Conservation (phyloP, 1,139 yeast genomes). For the Debaryomyces sp. region DNA sequence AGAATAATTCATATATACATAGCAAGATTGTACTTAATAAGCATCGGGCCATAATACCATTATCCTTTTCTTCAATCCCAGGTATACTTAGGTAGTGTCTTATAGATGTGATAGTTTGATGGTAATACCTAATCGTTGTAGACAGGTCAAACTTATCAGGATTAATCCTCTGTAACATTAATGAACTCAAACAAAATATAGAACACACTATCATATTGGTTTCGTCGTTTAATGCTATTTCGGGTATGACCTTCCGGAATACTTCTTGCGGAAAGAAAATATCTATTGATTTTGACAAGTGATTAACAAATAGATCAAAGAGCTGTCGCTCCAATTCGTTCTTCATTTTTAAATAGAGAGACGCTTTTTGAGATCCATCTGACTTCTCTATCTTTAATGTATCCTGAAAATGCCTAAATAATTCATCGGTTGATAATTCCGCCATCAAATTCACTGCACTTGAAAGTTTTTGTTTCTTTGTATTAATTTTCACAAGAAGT, state of each 20-base stretch:
- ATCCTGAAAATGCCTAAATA: constrained; percentile 28
- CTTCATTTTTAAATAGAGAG: constrained; percentile 20
- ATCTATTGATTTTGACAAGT: constrained; percentile 32
- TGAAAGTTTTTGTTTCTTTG: constrained; percentile 5
- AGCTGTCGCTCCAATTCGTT: constrained; percentile 31
- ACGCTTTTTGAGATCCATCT: constrained; percentile 7
- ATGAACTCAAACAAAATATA: constrained; percentile 38
- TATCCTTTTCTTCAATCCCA: constrained; percentile 24
- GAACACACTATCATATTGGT: constrained; percentile 39
- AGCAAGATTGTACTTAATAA: constrained; percentile 40
- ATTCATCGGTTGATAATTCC: constrained; percentile 29
- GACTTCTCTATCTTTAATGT: constrained; percentile 22
- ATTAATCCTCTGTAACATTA: constrained; percentile 32
- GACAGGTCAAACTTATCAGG: constrained; percentile 34
- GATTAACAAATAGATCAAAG: constrained; percentile 36
- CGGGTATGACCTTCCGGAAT: constrained; percentile 36
- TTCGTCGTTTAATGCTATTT: constrained; percentile 40
- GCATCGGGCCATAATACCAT: constrained; percentile 37
- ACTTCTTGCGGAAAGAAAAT: constrained; percentile 33
- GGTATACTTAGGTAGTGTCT: constrained; percentile 31
- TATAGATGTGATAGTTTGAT: constrained; percentile 36
- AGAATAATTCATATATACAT: constrained; percentile 42
- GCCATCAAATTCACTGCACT: constrained; percentile 14
- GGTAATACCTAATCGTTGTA: constrained; percentile 40
- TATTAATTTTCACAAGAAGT: background rate